Conservation (phyloP, 257 asterid genomes). For the Schizonepeta tenuifolia region DNA sequence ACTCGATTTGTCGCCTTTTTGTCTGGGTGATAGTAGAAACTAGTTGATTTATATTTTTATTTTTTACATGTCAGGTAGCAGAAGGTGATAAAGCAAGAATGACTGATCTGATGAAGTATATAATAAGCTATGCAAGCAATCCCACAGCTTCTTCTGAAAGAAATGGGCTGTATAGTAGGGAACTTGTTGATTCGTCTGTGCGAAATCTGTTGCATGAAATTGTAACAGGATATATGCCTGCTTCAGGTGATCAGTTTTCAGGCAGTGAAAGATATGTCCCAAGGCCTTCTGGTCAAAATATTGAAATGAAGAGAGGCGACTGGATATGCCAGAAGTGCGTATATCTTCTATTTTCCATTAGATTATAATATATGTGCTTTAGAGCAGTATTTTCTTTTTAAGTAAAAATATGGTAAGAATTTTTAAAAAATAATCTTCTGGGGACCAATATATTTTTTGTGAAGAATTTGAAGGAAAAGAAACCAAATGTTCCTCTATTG, state of each 20-base stretch:
- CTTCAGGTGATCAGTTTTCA: conserved; percentile 48
- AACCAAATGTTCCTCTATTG: background rate
- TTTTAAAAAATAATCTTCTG: background rate
- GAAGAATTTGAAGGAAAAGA: background rate
- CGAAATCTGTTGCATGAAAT: conserved; percentile 71
- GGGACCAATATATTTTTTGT: background rate
- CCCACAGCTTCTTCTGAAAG: conserved; percentile 56
- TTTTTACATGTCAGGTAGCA: conserved; percentile 44
- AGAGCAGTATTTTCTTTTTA: background rate
- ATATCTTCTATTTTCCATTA: conserved; percentile 6
- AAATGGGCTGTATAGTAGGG: conserved; percentile 68
- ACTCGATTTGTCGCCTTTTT: background rate
- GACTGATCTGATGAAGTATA: conserved; percentile 86
- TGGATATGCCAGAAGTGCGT: conserved; percentile 92
- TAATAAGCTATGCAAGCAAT: conserved; percentile 87
- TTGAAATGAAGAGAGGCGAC: conserved; percentile 94
- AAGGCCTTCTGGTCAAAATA: conserved; percentile 60
- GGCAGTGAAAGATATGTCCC: conserved; percentile 44
- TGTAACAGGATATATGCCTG: conserved; percentile 42
- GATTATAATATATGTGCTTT: conserved; percentile 6
- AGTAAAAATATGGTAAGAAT: background rate
- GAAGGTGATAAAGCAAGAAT: conserved; percentile 55
- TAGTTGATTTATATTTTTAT: background rate
- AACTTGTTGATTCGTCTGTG: conserved; percentile 77
- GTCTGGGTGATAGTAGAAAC: conserved; percentile 1